phyloP scores from a whole-genome alignment of 2,329 filamentous ascomycete species.

The Cryphonectria carpinicola region DNA sequence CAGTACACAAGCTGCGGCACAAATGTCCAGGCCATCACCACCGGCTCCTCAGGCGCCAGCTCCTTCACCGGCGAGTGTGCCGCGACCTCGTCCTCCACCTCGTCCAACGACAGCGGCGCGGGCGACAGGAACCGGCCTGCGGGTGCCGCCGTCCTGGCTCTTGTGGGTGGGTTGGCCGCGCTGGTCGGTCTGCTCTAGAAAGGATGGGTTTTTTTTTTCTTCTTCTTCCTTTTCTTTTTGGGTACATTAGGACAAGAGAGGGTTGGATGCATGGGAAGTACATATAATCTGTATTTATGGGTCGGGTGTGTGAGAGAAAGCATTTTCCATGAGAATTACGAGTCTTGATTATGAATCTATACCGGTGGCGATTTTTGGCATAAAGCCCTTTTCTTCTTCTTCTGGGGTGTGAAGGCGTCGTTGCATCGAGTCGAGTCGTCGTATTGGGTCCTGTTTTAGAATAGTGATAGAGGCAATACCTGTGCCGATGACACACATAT shows the following conservation, averaged over 20 bases:
- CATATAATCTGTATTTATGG: not conserved
- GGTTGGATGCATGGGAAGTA: not conserved
- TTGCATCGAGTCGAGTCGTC: not conserved
- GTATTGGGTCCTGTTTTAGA: not conserved
- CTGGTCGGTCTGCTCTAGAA: constrained; percentile 21
- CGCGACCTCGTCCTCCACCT: not conserved
- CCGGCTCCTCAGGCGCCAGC: constrained; percentile 23
- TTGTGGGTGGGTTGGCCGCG: constrained; percentile 21
- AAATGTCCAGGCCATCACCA: constrained; percentile 36
- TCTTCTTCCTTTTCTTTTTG: too few relatives aligned
- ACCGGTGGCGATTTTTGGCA: not conserved
- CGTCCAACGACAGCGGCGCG: constrained; percentile 1
- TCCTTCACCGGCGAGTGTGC: constrained; percentile 32
- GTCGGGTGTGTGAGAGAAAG: not conserved
- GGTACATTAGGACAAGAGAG: not conserved
- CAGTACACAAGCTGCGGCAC: constrained; percentile 39
- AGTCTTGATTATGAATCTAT: not conserved
- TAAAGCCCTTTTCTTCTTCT: not conserved
- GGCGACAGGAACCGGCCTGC: constrained; percentile 14
- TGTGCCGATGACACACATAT: not conserved
- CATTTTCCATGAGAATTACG: not conserved
- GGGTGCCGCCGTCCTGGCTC: constrained; percentile 17
- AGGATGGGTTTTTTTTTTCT: too few relatives aligned
- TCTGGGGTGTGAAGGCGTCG: not conserved
- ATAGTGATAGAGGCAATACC: not conserved